phyloP scores from a whole-genome alignment of 345 rosid species.

The Hibiscus mutabilis region DNA sequence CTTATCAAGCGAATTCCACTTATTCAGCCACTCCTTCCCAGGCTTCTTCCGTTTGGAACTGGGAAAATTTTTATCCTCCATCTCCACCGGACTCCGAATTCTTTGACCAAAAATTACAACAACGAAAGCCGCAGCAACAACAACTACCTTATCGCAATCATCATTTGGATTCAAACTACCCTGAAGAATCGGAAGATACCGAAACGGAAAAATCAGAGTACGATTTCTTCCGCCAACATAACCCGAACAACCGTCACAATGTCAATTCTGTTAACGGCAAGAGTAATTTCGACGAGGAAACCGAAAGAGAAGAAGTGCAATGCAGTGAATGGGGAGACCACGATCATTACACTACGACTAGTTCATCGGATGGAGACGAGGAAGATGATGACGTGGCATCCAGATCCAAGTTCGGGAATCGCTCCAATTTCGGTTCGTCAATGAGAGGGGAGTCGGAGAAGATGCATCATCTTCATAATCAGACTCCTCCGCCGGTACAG shows the following conservation, averaged over 20 bases:
- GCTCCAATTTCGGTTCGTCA: constrained; percentile 56
- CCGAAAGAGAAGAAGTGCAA: constrained; percentile 91
- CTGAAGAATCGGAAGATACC: constrained; percentile 23
- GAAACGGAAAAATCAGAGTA: constrained; percentile 67
- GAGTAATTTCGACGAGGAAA: constrained; percentile 37
- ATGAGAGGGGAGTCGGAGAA: constrained; percentile 27
- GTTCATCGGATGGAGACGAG: constrained; percentile 48
- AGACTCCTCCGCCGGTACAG: constrained; percentile 10
- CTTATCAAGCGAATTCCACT: constrained; percentile 57
- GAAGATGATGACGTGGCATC: constrained; percentile 42
- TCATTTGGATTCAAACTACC: constrained; percentile 19
- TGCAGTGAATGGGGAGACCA: constrained; percentile 97
- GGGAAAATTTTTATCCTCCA: constrained; percentile 95
- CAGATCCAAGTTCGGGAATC: constrained; percentile 65
- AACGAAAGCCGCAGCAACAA: constrained; percentile 2
- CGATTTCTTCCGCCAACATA: constrained; percentile 41
- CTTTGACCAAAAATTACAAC: constrained; percentile 44
- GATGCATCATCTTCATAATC: constrained; percentile 9
- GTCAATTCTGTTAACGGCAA: neutral
- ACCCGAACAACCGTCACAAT: constrained; percentile 15
- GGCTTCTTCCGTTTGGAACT: constrained; percentile 90
- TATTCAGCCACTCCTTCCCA: constrained; percentile 82
- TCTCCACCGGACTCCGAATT: constrained; percentile 92
- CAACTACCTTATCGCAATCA: constrained; percentile 10
- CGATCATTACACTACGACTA: constrained; percentile 41